Percentiles rank a stretch among this genome's conserved stretches.
These are phyloP conservation scores for Ocimum tenuiflorum DNA, from an alignment of 257 asterid genomes.

Conservation along the genomic window DNA sequence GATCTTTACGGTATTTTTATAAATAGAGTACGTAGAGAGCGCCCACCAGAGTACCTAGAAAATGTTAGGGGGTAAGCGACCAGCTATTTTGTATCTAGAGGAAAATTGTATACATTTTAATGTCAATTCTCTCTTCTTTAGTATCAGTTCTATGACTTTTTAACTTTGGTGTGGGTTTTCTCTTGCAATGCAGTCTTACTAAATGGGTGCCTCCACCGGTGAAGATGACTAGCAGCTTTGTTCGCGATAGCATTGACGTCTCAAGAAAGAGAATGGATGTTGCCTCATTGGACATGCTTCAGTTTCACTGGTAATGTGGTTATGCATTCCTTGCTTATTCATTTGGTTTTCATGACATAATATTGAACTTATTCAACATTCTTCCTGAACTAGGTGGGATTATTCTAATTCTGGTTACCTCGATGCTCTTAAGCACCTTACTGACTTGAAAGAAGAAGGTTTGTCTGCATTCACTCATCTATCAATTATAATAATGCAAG, in stretches of 20 bases:
- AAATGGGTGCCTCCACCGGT: conserved; percentile 99
- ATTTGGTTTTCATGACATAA: background rate
- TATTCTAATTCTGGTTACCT: conserved; percentile 85
- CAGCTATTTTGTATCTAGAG: background rate
- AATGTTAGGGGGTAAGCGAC: conserved; percentile 72
- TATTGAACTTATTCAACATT: conserved; percentile 7
- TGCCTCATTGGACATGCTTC: conserved; percentile 88
- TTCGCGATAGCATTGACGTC: conserved; percentile 64
- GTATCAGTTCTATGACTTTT: background rate
- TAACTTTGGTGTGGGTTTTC: background rate
- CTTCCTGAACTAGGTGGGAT: conserved; percentile 79
- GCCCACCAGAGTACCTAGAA: conserved; percentile 85
- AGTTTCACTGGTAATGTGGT: conserved; percentile 75
- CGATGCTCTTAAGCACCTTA: conserved; percentile 94
- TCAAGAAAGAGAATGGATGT: conserved; percentile 95
- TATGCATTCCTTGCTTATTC: conserved; percentile 6
- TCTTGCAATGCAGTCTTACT: conserved; percentile 55
- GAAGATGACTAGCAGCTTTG: conserved; percentile 85
- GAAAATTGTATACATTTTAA: background rate
- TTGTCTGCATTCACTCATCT: conserved; percentile 19
- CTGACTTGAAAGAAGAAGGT: conserved; percentile 96
- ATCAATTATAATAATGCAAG: background rate
- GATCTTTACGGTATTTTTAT: conserved; percentile 93
- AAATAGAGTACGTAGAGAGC: conserved; percentile 88
- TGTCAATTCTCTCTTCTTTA: no score